phyloP scores from a whole-genome alignment of 1,284 basidiomycete species.

The Malassezia brasiliensis region DNA sequence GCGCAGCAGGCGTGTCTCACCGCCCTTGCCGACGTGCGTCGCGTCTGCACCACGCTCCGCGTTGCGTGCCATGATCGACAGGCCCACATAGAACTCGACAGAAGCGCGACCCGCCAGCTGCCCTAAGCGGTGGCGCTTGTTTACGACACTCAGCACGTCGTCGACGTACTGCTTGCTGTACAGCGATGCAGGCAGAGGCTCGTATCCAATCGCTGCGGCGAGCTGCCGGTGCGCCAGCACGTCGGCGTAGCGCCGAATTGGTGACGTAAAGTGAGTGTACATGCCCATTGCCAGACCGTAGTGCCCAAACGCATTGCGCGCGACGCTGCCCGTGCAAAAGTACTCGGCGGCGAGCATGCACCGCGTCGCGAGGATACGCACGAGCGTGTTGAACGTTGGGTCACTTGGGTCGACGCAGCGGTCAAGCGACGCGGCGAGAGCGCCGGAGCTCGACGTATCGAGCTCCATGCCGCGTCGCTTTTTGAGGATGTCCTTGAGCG shows the following conservation, averaged over 20 bases:
- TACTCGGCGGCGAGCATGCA: slow-evolving; percentile 99
- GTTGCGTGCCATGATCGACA: slow-evolving; percentile 60
- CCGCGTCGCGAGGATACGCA: slow-evolving; percentile 96
- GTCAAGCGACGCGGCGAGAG: slow-evolving; percentile 82
- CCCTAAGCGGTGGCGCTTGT: slow-evolving; percentile 84
- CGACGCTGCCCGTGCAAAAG: slow-evolving; percentile 88
- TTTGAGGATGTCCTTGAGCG: slow-evolving; percentile 78
- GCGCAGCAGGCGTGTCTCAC: slow-evolving; percentile 21
- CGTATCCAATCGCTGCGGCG: slow-evolving; percentile 74
- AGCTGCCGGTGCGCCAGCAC: slow-evolving; percentile 91
- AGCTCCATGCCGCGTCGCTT: slow-evolving; percentile 77
- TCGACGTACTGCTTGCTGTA: slow-evolving; percentile 86
- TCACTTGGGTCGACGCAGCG: slow-evolving; percentile 61
- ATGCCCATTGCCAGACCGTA: slow-evolving; percentile 93
- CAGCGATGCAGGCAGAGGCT: slow-evolving; percentile 71
- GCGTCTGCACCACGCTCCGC: slow-evolving; percentile 55
- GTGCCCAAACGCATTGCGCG: slow-evolving; percentile 83
- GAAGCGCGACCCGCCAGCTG: slow-evolving; percentile 93
- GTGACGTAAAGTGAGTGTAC: slow-evolving; percentile 86
- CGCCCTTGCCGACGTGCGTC: slow-evolving; percentile 44
- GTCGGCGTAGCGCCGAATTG: slow-evolving; percentile 54
- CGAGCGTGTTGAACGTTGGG: slow-evolving; percentile 82
- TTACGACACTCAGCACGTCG: slow-evolving; percentile 73
- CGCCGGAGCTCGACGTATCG: slow-evolving; percentile 82
- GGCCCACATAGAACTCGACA: slow-evolving; percentile 92